Percentiles rank a stretch among this genome's conserved stretches.
Conservation (phyloP, 78 protist genomes). For the Dictyostelium firmibasis region DNA sequence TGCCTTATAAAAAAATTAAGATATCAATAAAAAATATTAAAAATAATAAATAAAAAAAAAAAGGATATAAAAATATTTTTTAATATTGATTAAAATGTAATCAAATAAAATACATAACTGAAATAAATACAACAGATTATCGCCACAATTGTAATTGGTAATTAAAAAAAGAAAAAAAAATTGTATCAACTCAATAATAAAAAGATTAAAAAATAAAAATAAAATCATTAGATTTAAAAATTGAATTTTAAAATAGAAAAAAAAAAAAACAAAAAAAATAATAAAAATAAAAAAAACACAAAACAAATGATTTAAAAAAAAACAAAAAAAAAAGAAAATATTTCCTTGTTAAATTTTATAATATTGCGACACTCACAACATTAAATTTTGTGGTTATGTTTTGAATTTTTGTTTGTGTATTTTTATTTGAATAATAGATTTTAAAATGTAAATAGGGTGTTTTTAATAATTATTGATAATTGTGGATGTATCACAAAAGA, state of each 20-base stretch:
- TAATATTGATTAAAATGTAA: too few species aligned
- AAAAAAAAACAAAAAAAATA: too few species aligned
- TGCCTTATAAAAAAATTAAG: not conserved
- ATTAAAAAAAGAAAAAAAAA: too few species aligned
- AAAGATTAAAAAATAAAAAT: not conserved
- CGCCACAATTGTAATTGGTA: too few species aligned
- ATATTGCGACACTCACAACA: not conserved
- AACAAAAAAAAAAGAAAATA: not conserved
- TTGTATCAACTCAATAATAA: not conserved
- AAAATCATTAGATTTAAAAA: not conserved
- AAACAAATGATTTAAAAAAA: too few species aligned
- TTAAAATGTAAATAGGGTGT: not conserved
- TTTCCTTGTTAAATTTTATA: not conserved
- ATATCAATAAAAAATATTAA: not conserved
- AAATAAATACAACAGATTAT: too few species aligned
- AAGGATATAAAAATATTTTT: not conserved
- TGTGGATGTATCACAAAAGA: not conserved
- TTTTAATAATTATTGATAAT: not conserved
- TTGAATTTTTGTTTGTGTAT: not conserved
- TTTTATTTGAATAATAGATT: not conserved
- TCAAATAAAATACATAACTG: too few species aligned
- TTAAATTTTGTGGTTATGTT: not conserved
- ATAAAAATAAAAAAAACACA: too few species aligned
- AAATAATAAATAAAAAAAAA: not conserved
- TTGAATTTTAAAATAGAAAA: not conserved